Conservation (phyloP, 1,284 basidiomycete genomes). For the Papiliotrema laurentii region DNA sequence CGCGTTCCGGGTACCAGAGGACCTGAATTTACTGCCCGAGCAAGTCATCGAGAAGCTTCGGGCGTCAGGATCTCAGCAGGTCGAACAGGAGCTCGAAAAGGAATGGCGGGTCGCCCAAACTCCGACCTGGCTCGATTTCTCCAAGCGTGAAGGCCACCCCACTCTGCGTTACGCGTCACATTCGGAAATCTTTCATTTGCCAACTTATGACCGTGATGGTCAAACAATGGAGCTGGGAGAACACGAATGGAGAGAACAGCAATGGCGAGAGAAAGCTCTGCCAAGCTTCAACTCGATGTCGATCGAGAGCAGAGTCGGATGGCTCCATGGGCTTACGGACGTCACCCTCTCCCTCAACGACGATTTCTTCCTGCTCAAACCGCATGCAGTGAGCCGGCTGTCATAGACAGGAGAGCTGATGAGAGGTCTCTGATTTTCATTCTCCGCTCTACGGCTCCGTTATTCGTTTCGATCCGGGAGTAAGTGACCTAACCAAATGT, state of each 20-base stretch:
- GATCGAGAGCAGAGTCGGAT: conserved; percentile 41
- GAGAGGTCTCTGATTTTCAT: conserved; percentile 38
- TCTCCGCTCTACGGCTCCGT: conserved; percentile 42
- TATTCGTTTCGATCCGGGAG: conserved; percentile 37
- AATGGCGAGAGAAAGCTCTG: conserved; percentile 35
- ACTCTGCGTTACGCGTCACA: conserved; percentile 35
- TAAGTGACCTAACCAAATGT: conserved; percentile 7
- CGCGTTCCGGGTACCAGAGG: conserved; percentile 24
- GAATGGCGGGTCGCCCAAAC: conserved; percentile 39
- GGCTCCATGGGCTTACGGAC: conserved; percentile 40
- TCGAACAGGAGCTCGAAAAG: conserved; percentile 11
- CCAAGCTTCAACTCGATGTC: conserved; percentile 47
- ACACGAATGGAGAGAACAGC: conserved; percentile 25
- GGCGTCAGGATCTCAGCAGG: conserved; percentile 6
- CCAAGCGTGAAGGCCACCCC: conserved; percentile 24
- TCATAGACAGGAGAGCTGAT: background rate
- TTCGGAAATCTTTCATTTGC: conserved; percentile 42
- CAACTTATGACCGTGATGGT: conserved; percentile 20
- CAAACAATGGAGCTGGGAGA: conserved; percentile 19
- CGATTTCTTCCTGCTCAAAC: conserved; percentile 40
- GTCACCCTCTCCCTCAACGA: conserved; percentile 40
- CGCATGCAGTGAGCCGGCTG: conserved; percentile 24
- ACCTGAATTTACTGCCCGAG: conserved; percentile 25
- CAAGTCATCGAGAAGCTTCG: conserved; percentile 23
- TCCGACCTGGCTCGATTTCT: conserved; percentile 41